Evolutionary conservation across 805 yeast genomes (phyloP).

Genomic region (Limtongia smithiae): DNA sequence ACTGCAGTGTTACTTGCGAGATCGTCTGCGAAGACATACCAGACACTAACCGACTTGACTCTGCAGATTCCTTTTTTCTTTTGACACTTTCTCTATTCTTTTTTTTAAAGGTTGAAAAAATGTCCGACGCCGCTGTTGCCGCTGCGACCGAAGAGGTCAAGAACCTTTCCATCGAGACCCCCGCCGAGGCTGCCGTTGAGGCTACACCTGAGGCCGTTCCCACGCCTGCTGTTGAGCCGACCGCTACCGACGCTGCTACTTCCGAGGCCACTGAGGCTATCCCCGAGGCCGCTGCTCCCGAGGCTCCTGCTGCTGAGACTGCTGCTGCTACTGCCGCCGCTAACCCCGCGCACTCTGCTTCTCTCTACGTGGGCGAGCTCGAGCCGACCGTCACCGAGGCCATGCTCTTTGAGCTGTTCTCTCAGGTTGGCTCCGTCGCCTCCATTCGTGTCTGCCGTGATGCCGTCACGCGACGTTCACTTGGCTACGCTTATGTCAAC

Average conservation of each 20-base stretch:
- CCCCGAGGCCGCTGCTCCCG: conserved; percentile 32
- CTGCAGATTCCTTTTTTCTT: no score
- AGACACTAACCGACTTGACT: no score
- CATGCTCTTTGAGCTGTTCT: conserved; percentile 86
- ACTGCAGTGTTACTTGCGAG: no score
- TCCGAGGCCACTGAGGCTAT: conserved; percentile 26
- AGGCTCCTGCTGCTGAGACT: conserved; percentile 36
- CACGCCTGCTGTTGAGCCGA: conserved; percentile 1
- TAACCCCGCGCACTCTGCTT: conserved; percentile 46
- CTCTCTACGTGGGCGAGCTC: conserved; percentile 96
- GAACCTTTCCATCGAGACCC: conserved; percentile 26
- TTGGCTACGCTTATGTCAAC: conserved; percentile 98
- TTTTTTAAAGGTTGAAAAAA: conserved; percentile 1
- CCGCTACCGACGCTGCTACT: conserved; percentile 9
- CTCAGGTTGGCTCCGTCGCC: conserved; percentile 90
- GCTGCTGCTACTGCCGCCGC: conserved; percentile 36
- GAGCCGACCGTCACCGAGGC: conserved; percentile 93
- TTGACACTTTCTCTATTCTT: no score
- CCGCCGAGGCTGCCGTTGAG: conserved; percentile 13
- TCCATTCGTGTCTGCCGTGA: conserved; percentile 99
- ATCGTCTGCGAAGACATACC: background rate
- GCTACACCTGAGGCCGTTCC: conserved; percentile 7
- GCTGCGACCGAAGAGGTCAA: conserved; percentile 28
- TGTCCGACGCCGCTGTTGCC: conserved; percentile 31
- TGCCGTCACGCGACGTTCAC: conserved; percentile 91